Percentiles rank a stretch among this genome's conserved stretches.
These are phyloP conservation scores for Apophysomyces sp. DNA, from an alignment of 371 early-diverging fungal species.

Conservation along the genomic window DNA sequence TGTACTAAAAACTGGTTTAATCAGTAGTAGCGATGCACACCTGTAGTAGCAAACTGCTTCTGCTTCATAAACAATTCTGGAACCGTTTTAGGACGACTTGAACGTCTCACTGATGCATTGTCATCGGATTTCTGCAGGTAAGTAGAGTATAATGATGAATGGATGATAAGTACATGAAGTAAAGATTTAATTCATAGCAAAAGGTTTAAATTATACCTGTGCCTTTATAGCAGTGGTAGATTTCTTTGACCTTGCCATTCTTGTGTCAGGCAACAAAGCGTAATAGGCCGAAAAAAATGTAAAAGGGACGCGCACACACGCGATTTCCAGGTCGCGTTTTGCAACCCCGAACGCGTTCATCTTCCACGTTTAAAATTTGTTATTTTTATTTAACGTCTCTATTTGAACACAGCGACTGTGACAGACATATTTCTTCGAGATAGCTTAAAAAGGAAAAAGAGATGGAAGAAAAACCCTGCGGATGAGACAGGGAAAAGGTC, in stretches of 20 bases:
- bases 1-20: not conserved
- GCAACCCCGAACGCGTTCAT: not conserved
- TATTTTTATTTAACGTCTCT: too few relatives aligned
- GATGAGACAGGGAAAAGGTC: too few relatives aligned
- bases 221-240: not conserved
- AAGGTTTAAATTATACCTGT: not conserved
- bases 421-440: too few relatives aligned
- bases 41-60: conserved; percentile 13
- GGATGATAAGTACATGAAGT: not conserved
- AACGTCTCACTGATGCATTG: conserved; percentile 1
- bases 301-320: not conserved
- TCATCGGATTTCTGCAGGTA: not conserved
- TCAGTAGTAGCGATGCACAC: too few relatives aligned
- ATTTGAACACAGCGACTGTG: too few relatives aligned
- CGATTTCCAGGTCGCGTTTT: not conserved
- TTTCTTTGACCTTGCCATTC: conserved; percentile 1
- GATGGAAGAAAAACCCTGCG: too few relatives aligned
- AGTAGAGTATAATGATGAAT: not conserved
- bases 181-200: not conserved
- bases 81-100: conserved; percentile 22
- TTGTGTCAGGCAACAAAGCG: not conserved
- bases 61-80: conserved; percentile 29
- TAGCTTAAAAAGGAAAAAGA: too few relatives aligned
- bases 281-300: not conserved
- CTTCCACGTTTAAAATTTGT: too few relatives aligned